phyloP scores from a whole-genome alignment of 768 basidiomycete species.

The Lentinula detonsa region DNA sequence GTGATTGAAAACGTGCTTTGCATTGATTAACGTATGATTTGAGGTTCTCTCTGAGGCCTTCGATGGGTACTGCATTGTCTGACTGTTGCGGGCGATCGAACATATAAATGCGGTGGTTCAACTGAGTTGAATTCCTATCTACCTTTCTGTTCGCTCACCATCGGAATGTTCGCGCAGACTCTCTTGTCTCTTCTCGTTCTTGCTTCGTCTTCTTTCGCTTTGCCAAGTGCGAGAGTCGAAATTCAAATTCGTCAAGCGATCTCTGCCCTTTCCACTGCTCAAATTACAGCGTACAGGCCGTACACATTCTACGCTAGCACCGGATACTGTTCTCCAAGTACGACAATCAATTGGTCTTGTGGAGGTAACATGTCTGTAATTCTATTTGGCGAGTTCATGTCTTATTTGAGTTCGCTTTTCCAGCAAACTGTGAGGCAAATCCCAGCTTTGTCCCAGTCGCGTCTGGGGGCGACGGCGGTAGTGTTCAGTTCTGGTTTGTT shows the following conservation, averaged over 20 bases:
- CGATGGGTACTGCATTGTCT: not conserved
- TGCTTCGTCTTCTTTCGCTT: not conserved
- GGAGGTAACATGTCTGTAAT: slow-evolving; percentile 23
- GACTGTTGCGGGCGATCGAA: not conserved
- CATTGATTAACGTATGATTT: not conserved
- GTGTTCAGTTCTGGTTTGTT: slow-evolving; percentile 41
- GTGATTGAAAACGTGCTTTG: not conserved
- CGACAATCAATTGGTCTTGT: slow-evolving; percentile 33
- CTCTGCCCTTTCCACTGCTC: slow-evolving; percentile 6
- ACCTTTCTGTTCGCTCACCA: not conserved
- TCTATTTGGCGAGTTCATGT: not conserved
- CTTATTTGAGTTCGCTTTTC: not conserved
- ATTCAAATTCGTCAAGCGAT: not conserved
- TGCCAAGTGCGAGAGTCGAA: not conserved
- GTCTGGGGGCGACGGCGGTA: slow-evolving; percentile 41
- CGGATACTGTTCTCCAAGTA: slow-evolving; percentile 27
- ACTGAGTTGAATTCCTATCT: not conserved
- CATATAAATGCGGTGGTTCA: not conserved
- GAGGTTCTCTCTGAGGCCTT: not conserved
- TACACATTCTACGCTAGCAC: slow-evolving; percentile 33
- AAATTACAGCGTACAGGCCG: slow-evolving; percentile 24
- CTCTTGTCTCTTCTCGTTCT: not conserved
- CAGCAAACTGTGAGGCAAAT: slow-evolving; percentile 42
- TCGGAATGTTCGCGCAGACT: not conserved
- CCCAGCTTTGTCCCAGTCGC: slow-evolving; percentile 40